phyloP scores from a whole-genome alignment of 2,329 filamentous ascomycete species.

The Sordariomycetes sp. region DNA sequence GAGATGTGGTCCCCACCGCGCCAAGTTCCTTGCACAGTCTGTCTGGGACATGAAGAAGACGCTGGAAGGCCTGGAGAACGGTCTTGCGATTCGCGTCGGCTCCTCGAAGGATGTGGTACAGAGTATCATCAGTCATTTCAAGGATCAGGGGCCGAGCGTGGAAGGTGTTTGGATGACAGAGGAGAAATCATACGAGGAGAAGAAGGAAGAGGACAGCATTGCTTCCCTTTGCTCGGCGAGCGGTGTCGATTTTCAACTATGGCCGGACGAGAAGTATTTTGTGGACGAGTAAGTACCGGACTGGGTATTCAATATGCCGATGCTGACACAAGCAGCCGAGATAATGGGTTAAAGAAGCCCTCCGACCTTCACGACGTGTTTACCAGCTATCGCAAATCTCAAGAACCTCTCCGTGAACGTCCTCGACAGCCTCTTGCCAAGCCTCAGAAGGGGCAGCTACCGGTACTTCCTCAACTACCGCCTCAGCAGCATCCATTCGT shows the following conservation, averaged over 20 bases:
- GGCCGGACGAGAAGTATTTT: slow-evolving; percentile 69
- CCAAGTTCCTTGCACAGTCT: slow-evolving; percentile 62
- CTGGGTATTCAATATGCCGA: not conserved
- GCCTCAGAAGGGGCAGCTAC: slow-evolving; percentile 42
- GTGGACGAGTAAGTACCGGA: slow-evolving; percentile 62
- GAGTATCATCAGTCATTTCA: slow-evolving; percentile 42
- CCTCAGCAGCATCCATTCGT: slow-evolving; percentile 52
- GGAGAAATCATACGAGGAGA: slow-evolving; percentile 63
- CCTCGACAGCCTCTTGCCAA: slow-evolving; percentile 48
- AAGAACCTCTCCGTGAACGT: slow-evolving; percentile 59
- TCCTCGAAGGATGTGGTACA: slow-evolving; percentile 43
- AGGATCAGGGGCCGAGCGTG: slow-evolving; percentile 33
- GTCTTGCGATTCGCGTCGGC: slow-evolving; percentile 56
- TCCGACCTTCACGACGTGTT: slow-evolving; percentile 64
- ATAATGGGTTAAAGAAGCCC: slow-evolving; percentile 48
- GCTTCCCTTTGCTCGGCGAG: slow-evolving; percentile 40
- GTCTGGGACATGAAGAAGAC: slow-evolving; percentile 63
- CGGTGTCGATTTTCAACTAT: slow-evolving; percentile 52
- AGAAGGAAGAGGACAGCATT: slow-evolving; percentile 50
- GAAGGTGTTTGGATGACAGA: slow-evolving; percentile 65
- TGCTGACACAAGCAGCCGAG: slow-evolving; percentile 39
- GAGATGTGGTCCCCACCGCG: slow-evolving; percentile 64
- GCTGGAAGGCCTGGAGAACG: slow-evolving; percentile 50
- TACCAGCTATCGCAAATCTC: slow-evolving; percentile 62
- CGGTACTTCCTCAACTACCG: slow-evolving; percentile 50